phyloP scores from a whole-genome alignment of 306 rosid species.

The Trifolium fragiferum region DNA sequence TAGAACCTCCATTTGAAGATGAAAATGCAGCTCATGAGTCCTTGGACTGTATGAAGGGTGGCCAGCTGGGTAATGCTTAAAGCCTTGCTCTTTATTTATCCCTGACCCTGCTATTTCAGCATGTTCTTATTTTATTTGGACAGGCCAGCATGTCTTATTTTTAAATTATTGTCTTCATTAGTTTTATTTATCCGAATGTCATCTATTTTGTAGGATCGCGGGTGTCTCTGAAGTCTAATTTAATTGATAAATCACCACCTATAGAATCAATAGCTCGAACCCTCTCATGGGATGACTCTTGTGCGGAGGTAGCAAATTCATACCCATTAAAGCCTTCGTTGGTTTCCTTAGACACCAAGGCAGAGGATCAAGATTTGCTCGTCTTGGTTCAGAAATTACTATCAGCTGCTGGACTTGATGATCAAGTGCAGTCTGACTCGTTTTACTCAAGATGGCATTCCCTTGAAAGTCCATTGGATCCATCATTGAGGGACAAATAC shows the following conservation, averaged over 20 bases:
- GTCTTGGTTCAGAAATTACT: conserved; percentile 63
- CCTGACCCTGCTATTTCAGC: conserved; percentile 20
- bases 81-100: conserved; percentile 1
- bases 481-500: conserved; percentile 76
- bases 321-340: conserved; percentile 59
- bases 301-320: conserved; percentile 65
- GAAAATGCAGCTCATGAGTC: conserved; percentile 57
- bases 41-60: conserved; percentile 54
- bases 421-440: conserved; percentile 54
- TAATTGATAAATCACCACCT: conserved; percentile 97
- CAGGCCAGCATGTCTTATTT: background rate
- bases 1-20: conserved; percentile 81
- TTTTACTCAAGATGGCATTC: conserved; percentile 75
- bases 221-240: conserved; percentile 62
- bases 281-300: conserved; percentile 76
- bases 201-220: conserved; percentile 56
- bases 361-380: conserved; percentile 72
- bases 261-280: conserved; percentile 93
- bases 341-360: conserved; percentile 55
- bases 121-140: background rate
- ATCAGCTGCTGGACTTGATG: conserved; percentile 70
- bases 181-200: conserved; percentile 24
- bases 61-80: conserved; percentile 59
- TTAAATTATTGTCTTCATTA: conserved; percentile 1
- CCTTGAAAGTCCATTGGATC: conserved; percentile 77